phyloP scores from a whole-genome alignment of 2,329 filamentous ascomycete species.

The Fonsecaea pedrosoi region DNA sequence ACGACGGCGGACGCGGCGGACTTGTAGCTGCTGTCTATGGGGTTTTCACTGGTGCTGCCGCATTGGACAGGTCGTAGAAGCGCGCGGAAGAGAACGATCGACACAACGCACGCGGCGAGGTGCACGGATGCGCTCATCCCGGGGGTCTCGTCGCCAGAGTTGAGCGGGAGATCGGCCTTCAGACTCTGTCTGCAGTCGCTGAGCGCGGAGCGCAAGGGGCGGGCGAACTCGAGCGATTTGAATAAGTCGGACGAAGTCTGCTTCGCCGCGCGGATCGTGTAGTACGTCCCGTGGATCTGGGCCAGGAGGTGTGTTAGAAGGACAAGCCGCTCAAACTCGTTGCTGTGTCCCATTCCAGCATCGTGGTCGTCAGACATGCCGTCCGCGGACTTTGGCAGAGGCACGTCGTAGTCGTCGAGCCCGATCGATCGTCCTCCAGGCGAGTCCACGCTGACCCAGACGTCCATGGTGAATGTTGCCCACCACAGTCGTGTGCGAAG shows the following conservation, averaged over 20 bases:
- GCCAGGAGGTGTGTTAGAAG: conserved; percentile 18
- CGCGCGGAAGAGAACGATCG: conserved; percentile 24
- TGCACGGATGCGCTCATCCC: conserved; percentile 22
- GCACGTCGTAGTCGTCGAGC: conserved; percentile 25
- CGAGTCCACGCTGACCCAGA: conserved; percentile 48
- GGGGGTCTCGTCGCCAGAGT: conserved; percentile 3
- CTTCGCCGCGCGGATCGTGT: conserved; percentile 19
- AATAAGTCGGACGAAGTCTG: conserved; percentile 17
- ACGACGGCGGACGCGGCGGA: conserved; percentile 22
- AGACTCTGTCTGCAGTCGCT: conserved; percentile 24
- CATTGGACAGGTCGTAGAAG: conserved; percentile 22
- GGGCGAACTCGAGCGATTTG: conserved; percentile 25
- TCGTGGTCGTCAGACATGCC: background rate
- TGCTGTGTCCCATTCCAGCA: background rate
- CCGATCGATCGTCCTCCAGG: conserved; percentile 23
- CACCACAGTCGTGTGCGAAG: conserved; percentile 57
- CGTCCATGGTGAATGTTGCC: conserved; percentile 52
- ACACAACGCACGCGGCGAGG: conserved; percentile 17
- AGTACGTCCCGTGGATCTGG: conserved; percentile 23
- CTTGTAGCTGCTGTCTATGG: conserved; percentile 1
- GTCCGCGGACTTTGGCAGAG: background rate
- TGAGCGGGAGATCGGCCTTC: conserved; percentile 15
- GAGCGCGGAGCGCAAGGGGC: conserved; percentile 22
- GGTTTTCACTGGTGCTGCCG: background rate
- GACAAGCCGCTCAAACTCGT: conserved; percentile 18